Evolutionary conservation across 805 yeast genomes (phyloP).

Genomic region (Clavispora santaluciae): DNA sequence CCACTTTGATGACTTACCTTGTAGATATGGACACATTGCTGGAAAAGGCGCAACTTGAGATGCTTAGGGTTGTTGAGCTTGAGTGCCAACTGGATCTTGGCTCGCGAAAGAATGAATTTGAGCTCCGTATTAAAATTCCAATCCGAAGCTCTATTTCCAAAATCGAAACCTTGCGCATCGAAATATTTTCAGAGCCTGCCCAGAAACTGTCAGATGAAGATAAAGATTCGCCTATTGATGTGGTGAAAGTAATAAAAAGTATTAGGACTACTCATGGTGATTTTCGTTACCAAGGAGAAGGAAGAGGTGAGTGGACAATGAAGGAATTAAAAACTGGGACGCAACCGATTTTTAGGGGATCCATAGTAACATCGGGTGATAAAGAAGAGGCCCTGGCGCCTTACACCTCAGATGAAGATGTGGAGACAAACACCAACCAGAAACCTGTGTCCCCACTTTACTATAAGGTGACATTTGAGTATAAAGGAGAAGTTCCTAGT

Average conservation of each 20-base stretch:
- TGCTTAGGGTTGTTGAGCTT: constrained; percentile 51
- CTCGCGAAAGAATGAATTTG: constrained; percentile 51
- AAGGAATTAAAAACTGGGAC: constrained; percentile 55
- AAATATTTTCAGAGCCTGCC: constrained; percentile 17
- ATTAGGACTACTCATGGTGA: constrained; percentile 75
- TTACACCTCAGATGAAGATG: not conserved
- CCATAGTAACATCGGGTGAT: constrained; percentile 20
- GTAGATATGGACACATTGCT: constrained; percentile 42
- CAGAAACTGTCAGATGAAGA: constrained; percentile 3
- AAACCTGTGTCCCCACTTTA: constrained; percentile 25
- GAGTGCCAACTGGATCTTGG: constrained; percentile 56
- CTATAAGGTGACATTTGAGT: constrained; percentile 47
- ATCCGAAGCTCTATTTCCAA: constrained; percentile 24
- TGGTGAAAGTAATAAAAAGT: constrained; percentile 43
- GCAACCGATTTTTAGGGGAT: constrained; percentile 63
- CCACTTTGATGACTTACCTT: constrained; percentile 57
- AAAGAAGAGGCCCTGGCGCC: constrained; percentile 2
- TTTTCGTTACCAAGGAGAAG: constrained; percentile 48
- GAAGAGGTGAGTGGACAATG: constrained; percentile 65
- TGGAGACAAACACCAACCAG: not conserved
- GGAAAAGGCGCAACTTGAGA: constrained; percentile 15
- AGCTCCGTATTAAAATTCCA: constrained; percentile 47
- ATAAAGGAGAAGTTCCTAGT: constrained; percentile 71
- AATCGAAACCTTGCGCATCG: constrained; percentile 29
- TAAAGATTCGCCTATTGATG: constrained; percentile 5